Percentiles rank a stretch among this genome's conserved stretches.
phyloP scores from a whole-genome alignment of 495 filamentous ascomycete species.

The Echria macrotheca region DNA sequence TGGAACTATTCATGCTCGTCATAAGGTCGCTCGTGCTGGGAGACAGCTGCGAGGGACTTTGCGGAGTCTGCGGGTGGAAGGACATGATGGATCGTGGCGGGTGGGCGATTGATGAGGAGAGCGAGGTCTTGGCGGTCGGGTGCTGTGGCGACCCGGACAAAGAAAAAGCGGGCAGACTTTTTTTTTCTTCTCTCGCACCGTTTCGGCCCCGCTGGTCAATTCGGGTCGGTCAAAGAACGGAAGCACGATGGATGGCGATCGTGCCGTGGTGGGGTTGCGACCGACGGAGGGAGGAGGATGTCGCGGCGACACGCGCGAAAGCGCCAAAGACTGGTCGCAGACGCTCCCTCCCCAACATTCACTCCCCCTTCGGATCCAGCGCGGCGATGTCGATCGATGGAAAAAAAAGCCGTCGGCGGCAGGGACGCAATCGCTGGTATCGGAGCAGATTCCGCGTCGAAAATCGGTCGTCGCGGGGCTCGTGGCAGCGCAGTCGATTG shows the following conservation, averaged over 20 bases:
- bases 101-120: slow-evolving; percentile 12
- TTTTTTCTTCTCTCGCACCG: neutral
- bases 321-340: slow-evolving; percentile 26
- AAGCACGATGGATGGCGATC: too few species aligned
- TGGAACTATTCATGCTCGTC: slow-evolving; percentile 41
- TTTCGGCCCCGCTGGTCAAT: neutral
- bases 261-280: too few species aligned
- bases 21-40: slow-evolving; percentile 39
- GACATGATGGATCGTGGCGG: slow-evolving; percentile 42
- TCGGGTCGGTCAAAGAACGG: too few species aligned
- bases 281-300: slow-evolving; percentile 26
- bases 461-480: slow-evolving; percentile 28
- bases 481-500: slow-evolving; percentile 26
- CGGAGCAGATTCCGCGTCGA: too few species aligned
- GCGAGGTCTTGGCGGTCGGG: slow-evolving; percentile 18
- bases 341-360: slow-evolving; percentile 22
- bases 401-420: neutral
- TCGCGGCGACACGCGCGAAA: slow-evolving; percentile 38
- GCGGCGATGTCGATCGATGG: slow-evolving; percentile 14
- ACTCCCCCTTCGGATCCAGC: slow-evolving; percentile 17
- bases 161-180: slow-evolving; percentile 14
- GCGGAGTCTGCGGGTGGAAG: slow-evolving; percentile 55
- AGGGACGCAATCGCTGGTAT: neutral
- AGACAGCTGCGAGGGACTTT: slow-evolving; percentile 52
- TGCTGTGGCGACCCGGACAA: slow-evolving; percentile 20